Percentiles rank a stretch among this genome's conserved stretches.
Evolutionary conservation across 768 basidiomycete species (phyloP).

Genomic region (Clitopilus hobsonii): DNA sequence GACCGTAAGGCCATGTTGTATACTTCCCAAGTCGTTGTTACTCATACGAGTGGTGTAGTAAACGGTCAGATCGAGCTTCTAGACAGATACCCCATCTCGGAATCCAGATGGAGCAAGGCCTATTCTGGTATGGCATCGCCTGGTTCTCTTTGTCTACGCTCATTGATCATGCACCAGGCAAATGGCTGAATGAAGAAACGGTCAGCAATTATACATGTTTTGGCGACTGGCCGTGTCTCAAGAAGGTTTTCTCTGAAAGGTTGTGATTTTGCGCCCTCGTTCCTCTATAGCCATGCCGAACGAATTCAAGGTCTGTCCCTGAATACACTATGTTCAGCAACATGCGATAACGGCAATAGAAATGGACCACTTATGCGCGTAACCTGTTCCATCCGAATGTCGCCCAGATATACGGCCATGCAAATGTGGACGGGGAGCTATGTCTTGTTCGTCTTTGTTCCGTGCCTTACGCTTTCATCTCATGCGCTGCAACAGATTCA

Average conservation of each 20-base stretch:
- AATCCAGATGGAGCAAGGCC: not conserved
- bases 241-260: not conserved
- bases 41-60: not conserved
- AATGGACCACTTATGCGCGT: not conserved
- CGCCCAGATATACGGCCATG: not conserved
- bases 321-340: not conserved
- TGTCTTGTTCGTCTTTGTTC: not conserved
- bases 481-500: not conserved
- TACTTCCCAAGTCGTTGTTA: not conserved
- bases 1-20: not conserved
- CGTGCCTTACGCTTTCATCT: not conserved
- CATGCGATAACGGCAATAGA: not conserved
- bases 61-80: not conserved
- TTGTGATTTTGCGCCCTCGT: not conserved
- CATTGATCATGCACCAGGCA: not conserved
- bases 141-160: not conserved
- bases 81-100: not conserved
- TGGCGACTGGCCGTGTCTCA: not conserved
- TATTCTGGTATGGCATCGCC: not conserved
- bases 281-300: not conserved
- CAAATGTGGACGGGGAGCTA: not conserved
- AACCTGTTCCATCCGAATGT: not conserved
- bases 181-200: not conserved
- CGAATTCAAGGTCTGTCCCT: not conserved
- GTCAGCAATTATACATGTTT: not conserved